These are phyloP conservation scores for Carex cristatella DNA, from an alignment of 176 grass and related monocot species.

Conservation along the genomic window DNA sequence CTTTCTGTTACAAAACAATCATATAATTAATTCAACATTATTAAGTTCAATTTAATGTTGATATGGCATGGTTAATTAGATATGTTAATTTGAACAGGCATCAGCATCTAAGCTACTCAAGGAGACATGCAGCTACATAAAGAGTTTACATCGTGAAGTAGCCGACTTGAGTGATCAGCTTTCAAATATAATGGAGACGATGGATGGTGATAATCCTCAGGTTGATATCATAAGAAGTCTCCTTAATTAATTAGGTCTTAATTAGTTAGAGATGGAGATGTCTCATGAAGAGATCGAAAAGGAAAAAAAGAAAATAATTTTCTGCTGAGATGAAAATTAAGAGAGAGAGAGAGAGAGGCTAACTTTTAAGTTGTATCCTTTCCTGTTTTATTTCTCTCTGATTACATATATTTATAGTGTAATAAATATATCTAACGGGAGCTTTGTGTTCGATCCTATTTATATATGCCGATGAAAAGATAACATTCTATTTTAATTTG, in stretches of 20 bases:
- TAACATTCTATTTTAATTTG: background rate
- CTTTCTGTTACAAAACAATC: background rate
- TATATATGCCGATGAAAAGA: no score
- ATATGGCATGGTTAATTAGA: no score
- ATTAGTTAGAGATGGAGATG: background rate
- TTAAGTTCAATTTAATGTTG: no score
- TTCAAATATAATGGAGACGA: conserved; percentile 26
- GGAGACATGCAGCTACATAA: conserved; percentile 45
- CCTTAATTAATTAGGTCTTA: conserved; percentile 23
- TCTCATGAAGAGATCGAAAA: background rate
- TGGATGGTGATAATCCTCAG: conserved; percentile 28
- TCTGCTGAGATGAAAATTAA: background rate
- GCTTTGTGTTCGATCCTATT: background rate
- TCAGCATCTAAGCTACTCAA: conserved; percentile 30
- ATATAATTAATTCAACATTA: no score
- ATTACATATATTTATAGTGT: background rate
- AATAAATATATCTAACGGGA: background rate
- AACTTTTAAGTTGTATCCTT: conserved; percentile 2
- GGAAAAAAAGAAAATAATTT: background rate
- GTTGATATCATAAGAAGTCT: conserved; percentile 34
- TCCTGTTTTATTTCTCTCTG: background rate
- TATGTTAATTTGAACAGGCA: conserved; percentile 5
- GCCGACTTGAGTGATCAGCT: conserved; percentile 29
- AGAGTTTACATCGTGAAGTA: conserved; percentile 34
- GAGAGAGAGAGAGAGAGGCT: background rate